These are phyloP conservation scores for Lentinula boryana DNA, from an alignment of 768 basidiomycete genomes.

Conservation along the genomic window DNA sequence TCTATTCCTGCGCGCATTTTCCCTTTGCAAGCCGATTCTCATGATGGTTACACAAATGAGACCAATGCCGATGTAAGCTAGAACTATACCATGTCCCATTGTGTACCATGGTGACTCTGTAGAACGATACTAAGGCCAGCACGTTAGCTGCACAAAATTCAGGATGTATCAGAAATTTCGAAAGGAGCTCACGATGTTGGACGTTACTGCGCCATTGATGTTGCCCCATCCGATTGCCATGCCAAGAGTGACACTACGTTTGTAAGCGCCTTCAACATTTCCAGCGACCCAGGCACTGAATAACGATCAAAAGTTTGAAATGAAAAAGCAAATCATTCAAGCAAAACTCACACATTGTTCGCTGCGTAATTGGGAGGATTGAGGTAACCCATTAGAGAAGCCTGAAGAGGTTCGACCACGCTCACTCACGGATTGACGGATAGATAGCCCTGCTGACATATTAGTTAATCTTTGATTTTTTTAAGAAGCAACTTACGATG, in stretches of 20 bases:
- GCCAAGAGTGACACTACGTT: constrained; percentile 62
- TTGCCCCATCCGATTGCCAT: constrained; percentile 70
- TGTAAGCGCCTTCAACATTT: constrained; percentile 71
- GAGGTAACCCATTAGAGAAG: neutral
- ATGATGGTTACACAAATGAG: constrained; percentile 47
- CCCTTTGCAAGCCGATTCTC: constrained; percentile 41
- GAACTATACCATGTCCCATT: constrained; percentile 61
- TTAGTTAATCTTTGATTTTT: neutral
- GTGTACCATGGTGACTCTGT: constrained; percentile 62
- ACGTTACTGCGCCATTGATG: neutral
- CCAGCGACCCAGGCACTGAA: constrained; percentile 65
- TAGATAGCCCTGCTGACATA: constrained; percentile 34
- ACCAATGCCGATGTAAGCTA: constrained; percentile 65
- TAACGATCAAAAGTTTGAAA: constrained; percentile 8
- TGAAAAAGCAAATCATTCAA: too few species aligned
- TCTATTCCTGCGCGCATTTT: constrained; percentile 58
- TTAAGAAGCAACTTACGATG: constrained; percentile 42
- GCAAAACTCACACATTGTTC: constrained; percentile 41
- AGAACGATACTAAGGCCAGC: constrained; percentile 49
- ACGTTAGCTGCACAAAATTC: neutral
- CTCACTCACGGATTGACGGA: constrained; percentile 42
- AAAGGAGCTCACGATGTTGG: neutral
- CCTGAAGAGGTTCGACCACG: neutral
- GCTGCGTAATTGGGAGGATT: constrained; percentile 19
- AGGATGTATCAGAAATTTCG: neutral